Evolutionary conservation across 1,284 basidiomycete genomes (phyloP), one percentile per base, ranked within the genome.

Genomic region (Rhodotorula sp.): DNA sequence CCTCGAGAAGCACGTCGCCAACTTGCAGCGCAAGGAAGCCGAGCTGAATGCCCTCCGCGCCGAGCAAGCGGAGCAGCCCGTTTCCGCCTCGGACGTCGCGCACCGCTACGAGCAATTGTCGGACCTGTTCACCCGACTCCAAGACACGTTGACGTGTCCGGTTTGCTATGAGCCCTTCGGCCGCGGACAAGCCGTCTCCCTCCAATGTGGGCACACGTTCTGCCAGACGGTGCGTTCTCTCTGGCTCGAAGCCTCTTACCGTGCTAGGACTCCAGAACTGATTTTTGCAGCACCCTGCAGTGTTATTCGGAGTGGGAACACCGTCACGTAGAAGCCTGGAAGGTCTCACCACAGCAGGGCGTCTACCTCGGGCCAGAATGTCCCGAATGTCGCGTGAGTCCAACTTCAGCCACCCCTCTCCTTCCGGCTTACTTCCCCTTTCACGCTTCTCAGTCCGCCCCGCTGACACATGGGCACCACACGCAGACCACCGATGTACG

Each of bases 141-240:
- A 66, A 48, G 73, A 75, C 18, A 66, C 66, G 2, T 45, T 75
- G 26, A 55, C 54, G 2, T 75, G 74, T 43, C 64, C 74, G 2
- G 62, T 75, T 14, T 75, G 74, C 56, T 75, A 73, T 62, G 71
- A 70, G 52, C 65, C 67, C 2, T 69, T 66, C 47, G 49, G 28
- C 2, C 19, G 48, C 5, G 61, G 55, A 21, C 47, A 70, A 50
- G 69, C 66, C 12, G 59, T 65, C 3, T 61, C 52, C 2, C 45
- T 73, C 12, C 26, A 62, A 16, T 75, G 74, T n/a, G 74, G 74
- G 1, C 74, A 75, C 31, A 64, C 68, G n/a, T 75, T 75, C 57
- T 75, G 74, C 47, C 38, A 57, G 23, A 5, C 52, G 31, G 66
- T 67, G 23, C 28, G 60, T 43, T 0, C 28, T 43, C 16, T 43